Conservation (phyloP, 257 asterid genomes). For the Datura wrightii region DNA sequence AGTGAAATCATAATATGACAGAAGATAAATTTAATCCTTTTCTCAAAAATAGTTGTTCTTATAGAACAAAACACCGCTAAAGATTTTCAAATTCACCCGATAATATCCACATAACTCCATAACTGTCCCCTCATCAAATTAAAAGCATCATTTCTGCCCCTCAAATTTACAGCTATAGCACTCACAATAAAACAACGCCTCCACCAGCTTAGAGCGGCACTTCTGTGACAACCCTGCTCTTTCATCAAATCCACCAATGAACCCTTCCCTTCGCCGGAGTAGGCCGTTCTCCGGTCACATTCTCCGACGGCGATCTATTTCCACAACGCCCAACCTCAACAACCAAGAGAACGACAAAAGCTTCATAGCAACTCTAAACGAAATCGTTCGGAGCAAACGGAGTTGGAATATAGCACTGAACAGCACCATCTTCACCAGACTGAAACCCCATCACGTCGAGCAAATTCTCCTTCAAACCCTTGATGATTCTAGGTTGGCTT, state of each 20-base stretch:
- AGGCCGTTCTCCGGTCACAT: not conserved
- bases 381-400: constrained; percentile 65
- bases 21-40: no score
- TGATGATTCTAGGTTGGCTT: constrained; percentile 74
- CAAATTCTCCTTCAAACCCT: constrained; percentile 61
- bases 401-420: constrained; percentile 68
- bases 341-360: constrained; percentile 58
- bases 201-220: no score
- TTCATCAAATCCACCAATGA: constrained; percentile 32
- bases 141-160: no score
- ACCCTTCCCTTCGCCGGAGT: constrained; percentile 29
- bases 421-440: constrained; percentile 53
- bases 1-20: no score
- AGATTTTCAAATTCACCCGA: no score
- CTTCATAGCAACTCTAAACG: constrained; percentile 60
- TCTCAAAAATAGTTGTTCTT: no score
- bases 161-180: no score
- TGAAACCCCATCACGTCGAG: constrained; percentile 66
- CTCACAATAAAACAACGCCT: no score
- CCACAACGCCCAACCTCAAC: not conserved
- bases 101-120: no score
- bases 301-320: not conserved
- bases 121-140: no score
- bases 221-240: no score
- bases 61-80: no score